Evolutionary conservation across 208 protist genomes (phyloP).

Genomic region (Sergeia podlipaevii): DNA sequence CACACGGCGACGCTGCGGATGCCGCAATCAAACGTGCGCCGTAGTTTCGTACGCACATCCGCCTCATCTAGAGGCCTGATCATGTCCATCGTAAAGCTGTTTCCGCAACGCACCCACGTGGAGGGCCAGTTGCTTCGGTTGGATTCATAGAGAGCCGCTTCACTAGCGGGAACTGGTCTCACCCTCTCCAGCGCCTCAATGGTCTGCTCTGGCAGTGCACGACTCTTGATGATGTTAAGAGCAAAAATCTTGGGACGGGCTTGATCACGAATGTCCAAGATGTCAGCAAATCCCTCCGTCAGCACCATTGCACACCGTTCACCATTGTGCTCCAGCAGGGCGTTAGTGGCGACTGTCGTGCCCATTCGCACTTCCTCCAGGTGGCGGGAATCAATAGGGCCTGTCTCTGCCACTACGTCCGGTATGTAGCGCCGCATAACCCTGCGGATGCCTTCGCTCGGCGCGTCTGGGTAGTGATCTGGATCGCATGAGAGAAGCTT

Average conservation of each 20-base stretch:
- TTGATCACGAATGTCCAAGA: slow-evolving; percentile 93
- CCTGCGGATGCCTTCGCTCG: slow-evolving; percentile 93
- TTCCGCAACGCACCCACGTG: slow-evolving; percentile 56
- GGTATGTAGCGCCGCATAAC: slow-evolving; percentile 64
- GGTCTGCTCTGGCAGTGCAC: slow-evolving; percentile 82
- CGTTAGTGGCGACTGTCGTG: slow-evolving; percentile 97
- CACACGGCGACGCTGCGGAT: slow-evolving; percentile 89
- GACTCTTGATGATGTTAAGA: slow-evolving; percentile 84
- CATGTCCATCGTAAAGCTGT: slow-evolving; percentile 70
- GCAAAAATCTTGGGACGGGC: slow-evolving; percentile 93
- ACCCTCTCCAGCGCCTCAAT: slow-evolving; percentile 90
- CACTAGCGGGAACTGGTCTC: slow-evolving; percentile 32
- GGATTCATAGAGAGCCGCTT: slow-evolving; percentile 22
- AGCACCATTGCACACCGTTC: slow-evolving; percentile 86
- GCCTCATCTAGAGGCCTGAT: slow-evolving; percentile 46
- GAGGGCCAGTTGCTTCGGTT: slow-evolving; percentile 22
- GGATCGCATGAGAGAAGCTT: slow-evolving; percentile 95
- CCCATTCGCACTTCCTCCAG: slow-evolving; percentile 95
- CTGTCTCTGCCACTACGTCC: slow-evolving; percentile 17
- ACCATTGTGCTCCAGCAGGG: slow-evolving; percentile 94
- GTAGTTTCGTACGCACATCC: slow-evolving; percentile 35
- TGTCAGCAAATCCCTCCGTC: slow-evolving; percentile 92
- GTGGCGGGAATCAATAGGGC: slow-evolving; percentile 53
- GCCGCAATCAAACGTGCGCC: slow-evolving; percentile 51
- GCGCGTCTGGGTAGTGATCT: slow-evolving; percentile 93